A percentile compares a stretch with the other conserved stretches of the same genome.
Evolutionary conservation across 106 monocot species (phyloP).

Genomic region (Posidonia australis): DNA sequence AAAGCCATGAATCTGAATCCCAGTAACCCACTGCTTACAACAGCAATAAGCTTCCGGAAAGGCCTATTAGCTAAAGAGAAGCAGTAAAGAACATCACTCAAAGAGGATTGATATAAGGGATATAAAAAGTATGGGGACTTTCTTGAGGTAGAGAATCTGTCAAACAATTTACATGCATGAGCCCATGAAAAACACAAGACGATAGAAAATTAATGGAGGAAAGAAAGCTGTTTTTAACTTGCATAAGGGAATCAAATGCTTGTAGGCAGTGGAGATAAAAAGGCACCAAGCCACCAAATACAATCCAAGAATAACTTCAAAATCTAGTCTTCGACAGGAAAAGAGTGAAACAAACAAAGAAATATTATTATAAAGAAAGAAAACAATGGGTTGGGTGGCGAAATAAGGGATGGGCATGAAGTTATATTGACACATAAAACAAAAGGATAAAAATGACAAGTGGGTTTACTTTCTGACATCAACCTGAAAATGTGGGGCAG

Average conservation of each 20-base stretch:
- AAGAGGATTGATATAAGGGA: constrained; percentile 1
- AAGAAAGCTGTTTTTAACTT: constrained; percentile 5
- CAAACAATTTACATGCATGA: constrained; percentile 1
- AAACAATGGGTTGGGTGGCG: not conserved
- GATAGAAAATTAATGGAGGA: not conserved
- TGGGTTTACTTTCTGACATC: constrained; percentile 2
- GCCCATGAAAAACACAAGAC: not conserved
- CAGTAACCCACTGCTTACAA: constrained; percentile 5
- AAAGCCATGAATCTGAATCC: constrained; percentile 12
- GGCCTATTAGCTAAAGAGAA: not conserved
- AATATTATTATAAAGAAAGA: not conserved
- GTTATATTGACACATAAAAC: not conserved
- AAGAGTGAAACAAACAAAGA: not conserved
- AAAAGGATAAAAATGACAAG: not conserved
- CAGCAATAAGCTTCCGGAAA: not conserved
- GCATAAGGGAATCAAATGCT: constrained; percentile 11
- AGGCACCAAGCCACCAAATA: not conserved
- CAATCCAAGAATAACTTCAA: constrained; percentile 8
- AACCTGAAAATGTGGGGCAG: not conserved
- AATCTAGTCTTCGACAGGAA: not conserved
- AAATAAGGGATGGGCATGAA: not conserved
- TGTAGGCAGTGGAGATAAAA: constrained; percentile 4
- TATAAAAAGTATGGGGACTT: constrained; percentile 3
- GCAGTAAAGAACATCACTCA: not conserved
- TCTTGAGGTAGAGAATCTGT: constrained; percentile 2